phyloP scores from a whole-genome alignment of 495 filamentous ascomycete genomes.

The Podospora bellae-mahoneyi region DNA sequence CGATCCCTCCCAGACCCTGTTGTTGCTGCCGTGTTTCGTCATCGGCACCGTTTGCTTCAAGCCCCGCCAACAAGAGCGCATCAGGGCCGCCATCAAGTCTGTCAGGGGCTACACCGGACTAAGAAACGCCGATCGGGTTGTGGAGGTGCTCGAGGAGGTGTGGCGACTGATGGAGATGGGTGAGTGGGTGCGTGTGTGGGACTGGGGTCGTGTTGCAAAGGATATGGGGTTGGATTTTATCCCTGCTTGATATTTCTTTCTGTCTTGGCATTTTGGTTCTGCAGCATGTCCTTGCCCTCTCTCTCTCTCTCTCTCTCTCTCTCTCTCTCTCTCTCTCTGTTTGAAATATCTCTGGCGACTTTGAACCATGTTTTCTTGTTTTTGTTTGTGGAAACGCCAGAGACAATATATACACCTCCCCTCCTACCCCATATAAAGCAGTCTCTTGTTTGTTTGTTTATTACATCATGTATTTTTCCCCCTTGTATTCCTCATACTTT shows the following conservation, averaged over 20 bases:
- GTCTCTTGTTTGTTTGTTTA: background rate
- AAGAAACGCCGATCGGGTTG: constrained; percentile 73
- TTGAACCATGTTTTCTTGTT: background rate
- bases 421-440: background rate
- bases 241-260: constrained; percentile 33
- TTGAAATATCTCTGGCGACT: background rate
- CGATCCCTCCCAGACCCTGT: constrained; percentile 64
- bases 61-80: constrained; percentile 61
- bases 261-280: background rate
- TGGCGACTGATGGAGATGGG: constrained; percentile 80
- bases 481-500: too few relatives aligned
- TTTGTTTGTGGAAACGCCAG: background rate
- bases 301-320: background rate
- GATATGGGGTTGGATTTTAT: constrained; percentile 80
- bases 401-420: background rate
- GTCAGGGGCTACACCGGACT: constrained; percentile 76
- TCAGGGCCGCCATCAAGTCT: constrained; percentile 63
- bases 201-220: constrained; percentile 81
- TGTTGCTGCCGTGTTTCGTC: constrained; percentile 84
- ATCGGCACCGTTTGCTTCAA: constrained; percentile 84
- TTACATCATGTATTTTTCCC: too few relatives aligned
- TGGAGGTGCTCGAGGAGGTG: constrained; percentile 70
- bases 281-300: background rate
- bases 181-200: constrained; percentile 73
- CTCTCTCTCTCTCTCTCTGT: background rate